Conservation (phyloP, 2,329 filamentous ascomycete genomes). For the Scedosporium apiospermum region DNA sequence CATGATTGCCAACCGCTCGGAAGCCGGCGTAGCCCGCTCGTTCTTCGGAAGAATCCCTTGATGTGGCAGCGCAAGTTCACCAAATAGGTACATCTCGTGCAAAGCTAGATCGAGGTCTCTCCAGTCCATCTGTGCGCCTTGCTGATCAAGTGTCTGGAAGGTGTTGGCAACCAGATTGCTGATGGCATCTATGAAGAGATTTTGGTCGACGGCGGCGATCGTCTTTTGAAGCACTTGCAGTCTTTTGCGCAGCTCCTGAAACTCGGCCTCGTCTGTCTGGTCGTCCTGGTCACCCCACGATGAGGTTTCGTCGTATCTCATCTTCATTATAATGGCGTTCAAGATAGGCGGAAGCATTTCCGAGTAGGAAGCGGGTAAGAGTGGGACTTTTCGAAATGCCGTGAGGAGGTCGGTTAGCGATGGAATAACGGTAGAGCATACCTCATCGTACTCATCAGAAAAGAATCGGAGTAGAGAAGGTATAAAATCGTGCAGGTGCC, state of each 20-base stretch:
- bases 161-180: constrained; percentile 82
- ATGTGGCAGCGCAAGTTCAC: constrained; percentile 83
- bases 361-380: constrained; percentile 65
- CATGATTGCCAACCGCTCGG: constrained; percentile 78
- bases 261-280: constrained; percentile 93
- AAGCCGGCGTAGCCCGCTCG: constrained; percentile 67
- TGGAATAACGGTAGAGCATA: constrained; percentile 91
- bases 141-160: constrained; percentile 69
- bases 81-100: constrained; percentile 92
- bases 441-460: constrained; percentile 94
- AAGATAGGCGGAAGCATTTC: constrained; percentile 79
- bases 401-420: constrained; percentile 87
- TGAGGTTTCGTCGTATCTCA: constrained; percentile 94
- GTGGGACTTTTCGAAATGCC: constrained; percentile 72
- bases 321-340: constrained; percentile 87
- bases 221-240: constrained; percentile 88
- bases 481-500: constrained; percentile 73
- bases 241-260: constrained; percentile 85
- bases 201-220: constrained; percentile 80
- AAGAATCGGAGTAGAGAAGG: constrained; percentile 89
- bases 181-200: constrained; percentile 78
- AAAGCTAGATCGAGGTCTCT: constrained; percentile 88
- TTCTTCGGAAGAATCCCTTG: constrained; percentile 81
- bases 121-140: constrained; percentile 75
- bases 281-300: constrained; percentile 91